A percentile compares a stretch with the other conserved stretches of the same genome.
Evolutionary conservation across 2,329 filamentous ascomycete genomes (phyloP).

Genomic region (Davidsoniella neocaledoniae): DNA sequence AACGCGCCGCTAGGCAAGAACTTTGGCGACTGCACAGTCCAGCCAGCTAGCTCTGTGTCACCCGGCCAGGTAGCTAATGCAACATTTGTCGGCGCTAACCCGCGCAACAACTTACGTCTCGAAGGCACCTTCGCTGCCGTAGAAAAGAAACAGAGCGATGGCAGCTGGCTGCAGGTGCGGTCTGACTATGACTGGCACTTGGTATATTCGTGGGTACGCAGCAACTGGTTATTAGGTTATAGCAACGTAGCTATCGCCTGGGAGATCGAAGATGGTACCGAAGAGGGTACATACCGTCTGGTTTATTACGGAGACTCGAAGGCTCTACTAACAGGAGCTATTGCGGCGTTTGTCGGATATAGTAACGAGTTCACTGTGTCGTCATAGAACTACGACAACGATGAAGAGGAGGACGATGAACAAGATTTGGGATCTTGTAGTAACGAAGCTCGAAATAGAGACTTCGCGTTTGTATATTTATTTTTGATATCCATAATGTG

Average conservation of each 20-base stretch:
- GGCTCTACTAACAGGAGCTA: conserved; percentile 34
- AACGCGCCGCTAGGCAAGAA: conserved; percentile 42
- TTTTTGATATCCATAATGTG: no score
- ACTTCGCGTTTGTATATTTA: no score
- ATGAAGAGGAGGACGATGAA: background rate
- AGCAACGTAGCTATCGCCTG: conserved; percentile 63
- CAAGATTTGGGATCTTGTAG: no score
- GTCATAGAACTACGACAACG: background rate
- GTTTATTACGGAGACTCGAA: conserved; percentile 78
- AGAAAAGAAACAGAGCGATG: conserved; percentile 28
- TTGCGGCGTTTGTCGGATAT: conserved; percentile 52
- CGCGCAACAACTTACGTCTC: conserved; percentile 66
- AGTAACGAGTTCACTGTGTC: conserved; percentile 35
- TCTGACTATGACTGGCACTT: conserved; percentile 71
- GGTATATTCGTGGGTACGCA: conserved; percentile 63
- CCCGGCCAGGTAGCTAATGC: conserved; percentile 44
- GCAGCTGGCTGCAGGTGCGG: conserved; percentile 47
- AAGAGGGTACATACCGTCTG: conserved; percentile 55
- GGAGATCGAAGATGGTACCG: conserved; percentile 37
- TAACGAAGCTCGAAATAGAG: no score
- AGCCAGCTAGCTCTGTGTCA: conserved; percentile 25
- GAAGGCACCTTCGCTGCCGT: conserved; percentile 64
- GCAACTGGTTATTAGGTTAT: conserved; percentile 50
- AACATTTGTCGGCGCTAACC: conserved; percentile 72
- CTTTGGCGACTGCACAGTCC: conserved; percentile 50